phyloP scores from a whole-genome alignment of 805 yeast species.

The Peterozyma xylosa region DNA sequence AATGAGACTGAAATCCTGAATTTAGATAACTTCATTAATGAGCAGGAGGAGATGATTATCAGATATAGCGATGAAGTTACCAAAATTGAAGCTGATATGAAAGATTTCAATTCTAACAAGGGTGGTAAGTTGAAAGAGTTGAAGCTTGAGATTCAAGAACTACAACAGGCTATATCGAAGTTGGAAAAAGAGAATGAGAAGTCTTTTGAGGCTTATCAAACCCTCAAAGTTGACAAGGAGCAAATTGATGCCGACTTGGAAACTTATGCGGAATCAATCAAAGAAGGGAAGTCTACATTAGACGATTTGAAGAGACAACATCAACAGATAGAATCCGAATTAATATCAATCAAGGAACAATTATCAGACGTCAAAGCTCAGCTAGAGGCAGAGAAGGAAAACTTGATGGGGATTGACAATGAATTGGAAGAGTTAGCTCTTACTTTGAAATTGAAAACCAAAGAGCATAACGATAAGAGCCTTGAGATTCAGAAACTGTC shows the following conservation, averaged over 20 bases:
- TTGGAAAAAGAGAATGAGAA: slow-evolving; percentile 33
- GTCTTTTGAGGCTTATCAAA: slow-evolving; percentile 49
- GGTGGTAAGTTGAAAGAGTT: slow-evolving; percentile 70
- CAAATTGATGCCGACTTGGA: slow-evolving; percentile 54
- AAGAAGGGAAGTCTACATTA: slow-evolving; percentile 25
- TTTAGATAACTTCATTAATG: slow-evolving; percentile 29
- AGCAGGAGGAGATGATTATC: slow-evolving; percentile 23
- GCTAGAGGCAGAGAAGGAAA: slow-evolving; percentile 49
- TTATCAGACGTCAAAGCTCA: slow-evolving; percentile 22
- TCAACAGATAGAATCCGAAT: slow-evolving; percentile 15
- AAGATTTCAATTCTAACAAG: slow-evolving; percentile 73
- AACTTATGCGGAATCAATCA: slow-evolving; percentile 32
- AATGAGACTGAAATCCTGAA: slow-evolving; percentile 36
- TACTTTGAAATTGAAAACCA: slow-evolving; percentile 34
- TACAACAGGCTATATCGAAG: slow-evolving; percentile 26
- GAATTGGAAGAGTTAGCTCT: slow-evolving; percentile 58
- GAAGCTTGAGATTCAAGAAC: slow-evolving; percentile 38
- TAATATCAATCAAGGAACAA: slow-evolving; percentile 18
- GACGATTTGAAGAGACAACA: slow-evolving; percentile 25
- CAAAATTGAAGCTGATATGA: slow-evolving; percentile 64
- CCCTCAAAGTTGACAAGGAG: slow-evolving; percentile 62
- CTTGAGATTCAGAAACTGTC: slow-evolving; percentile 44
- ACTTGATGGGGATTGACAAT: slow-evolving; percentile 62
- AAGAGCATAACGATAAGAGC: slow-evolving; percentile 36
- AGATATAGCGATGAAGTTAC: slow-evolving; percentile 35